A percentile compares a stretch with the other conserved stretches of the same genome.
Evolutionary conservation across 2,329 filamentous ascomycete genomes (phyloP).

Genomic region (Venturia aucupariae): DNA sequence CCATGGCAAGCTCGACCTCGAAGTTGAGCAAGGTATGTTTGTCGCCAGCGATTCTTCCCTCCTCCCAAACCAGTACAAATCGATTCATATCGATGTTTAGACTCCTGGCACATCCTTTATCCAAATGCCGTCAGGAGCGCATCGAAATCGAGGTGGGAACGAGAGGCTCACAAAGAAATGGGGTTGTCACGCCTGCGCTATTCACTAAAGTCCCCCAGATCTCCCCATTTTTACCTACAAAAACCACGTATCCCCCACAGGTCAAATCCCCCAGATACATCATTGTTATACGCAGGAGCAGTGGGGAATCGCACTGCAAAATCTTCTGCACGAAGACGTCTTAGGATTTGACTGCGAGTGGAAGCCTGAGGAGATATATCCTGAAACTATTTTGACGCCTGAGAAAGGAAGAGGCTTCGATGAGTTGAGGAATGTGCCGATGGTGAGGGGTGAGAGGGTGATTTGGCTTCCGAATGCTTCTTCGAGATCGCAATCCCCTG

Average conservation of each 20-base stretch:
- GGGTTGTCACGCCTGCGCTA: too few species aligned
- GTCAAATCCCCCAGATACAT: not conserved
- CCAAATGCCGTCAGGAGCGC: too few species aligned
- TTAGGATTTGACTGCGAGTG: conserved; percentile 2
- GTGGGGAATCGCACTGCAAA: not conserved
- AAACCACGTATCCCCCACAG: not conserved
- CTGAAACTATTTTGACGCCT: not conserved
- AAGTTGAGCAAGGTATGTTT: too few species aligned
- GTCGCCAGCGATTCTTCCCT: too few species aligned
- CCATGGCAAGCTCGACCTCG: too few species aligned
- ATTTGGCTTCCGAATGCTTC: not conserved
- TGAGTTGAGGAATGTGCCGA: not conserved
- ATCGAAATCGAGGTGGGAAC: too few species aligned
- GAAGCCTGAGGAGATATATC: not conserved
- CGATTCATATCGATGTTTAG: too few species aligned
- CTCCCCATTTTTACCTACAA: not conserved
- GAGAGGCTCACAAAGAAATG: too few species aligned
- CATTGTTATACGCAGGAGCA: not conserved
- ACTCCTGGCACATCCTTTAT: too few species aligned
- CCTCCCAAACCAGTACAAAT: too few species aligned
- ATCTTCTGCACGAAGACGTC: not conserved
- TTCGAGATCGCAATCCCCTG: not conserved
- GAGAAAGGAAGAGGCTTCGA: not conserved
- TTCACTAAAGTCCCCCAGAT: not conserved
- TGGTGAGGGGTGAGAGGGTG: not conserved